Evolutionary conservation across 352 stramenopile species (phyloP).

Genomic region (Plasmopara muralis): DNA sequence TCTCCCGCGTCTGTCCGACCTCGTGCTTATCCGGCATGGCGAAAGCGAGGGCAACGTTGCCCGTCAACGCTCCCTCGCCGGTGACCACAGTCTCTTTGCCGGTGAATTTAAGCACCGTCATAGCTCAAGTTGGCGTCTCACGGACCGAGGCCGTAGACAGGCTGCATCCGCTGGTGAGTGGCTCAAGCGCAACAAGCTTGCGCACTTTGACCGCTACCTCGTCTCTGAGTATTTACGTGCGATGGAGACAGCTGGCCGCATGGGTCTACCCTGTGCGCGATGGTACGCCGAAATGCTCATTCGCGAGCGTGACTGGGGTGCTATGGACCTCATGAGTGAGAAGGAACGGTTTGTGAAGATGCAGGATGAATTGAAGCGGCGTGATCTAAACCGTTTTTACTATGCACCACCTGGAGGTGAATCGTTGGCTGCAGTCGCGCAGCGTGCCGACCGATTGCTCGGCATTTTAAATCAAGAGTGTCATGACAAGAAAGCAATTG

Average conservation of each 20-base stretch:
- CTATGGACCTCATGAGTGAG: constrained; percentile 88
- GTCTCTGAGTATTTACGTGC: constrained; percentile 84
- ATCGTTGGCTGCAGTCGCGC: constrained; percentile 72
- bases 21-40: constrained; percentile 85
- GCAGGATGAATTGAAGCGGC: constrained; percentile 77
- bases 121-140: constrained; percentile 83
- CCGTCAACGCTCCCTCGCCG: constrained; percentile 69
- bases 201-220: constrained; percentile 79
- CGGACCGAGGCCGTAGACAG: constrained; percentile 70
- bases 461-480: constrained; percentile 77
- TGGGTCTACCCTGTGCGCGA: constrained; percentile 60
- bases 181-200: constrained; percentile 71
- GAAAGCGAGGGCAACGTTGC: constrained; percentile 87
- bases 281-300: constrained; percentile 88
- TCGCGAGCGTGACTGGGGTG: constrained; percentile 82
- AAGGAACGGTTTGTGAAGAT: constrained; percentile 84
- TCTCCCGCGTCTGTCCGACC: constrained; percentile 59
- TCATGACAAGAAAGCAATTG: constrained; percentile 67
- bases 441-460: constrained; percentile 75
- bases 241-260: constrained; percentile 78
- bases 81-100: constrained; percentile 80
- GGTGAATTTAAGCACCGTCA: constrained; percentile 87
- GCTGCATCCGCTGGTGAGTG: constrained; percentile 71
- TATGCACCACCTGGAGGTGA: constrained; percentile 79
- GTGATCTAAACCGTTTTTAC: constrained; percentile 83